phyloP scores from a whole-genome alignment of 78 protist genomes.

The Isochrysis galbana region DNA sequence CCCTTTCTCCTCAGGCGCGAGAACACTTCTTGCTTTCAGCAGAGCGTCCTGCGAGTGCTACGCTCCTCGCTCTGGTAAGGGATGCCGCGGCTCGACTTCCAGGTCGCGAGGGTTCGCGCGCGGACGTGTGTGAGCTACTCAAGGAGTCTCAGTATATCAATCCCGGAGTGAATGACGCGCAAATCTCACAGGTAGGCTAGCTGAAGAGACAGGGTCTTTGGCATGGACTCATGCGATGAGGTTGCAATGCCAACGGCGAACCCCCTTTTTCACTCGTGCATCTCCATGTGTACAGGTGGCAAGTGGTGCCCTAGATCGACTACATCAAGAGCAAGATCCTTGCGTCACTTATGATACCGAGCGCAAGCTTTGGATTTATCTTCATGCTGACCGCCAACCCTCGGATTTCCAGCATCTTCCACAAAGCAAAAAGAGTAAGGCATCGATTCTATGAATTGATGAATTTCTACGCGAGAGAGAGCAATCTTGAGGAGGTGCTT shows the following conservation, averaged over 20 bases:
- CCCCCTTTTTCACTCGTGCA: no score
- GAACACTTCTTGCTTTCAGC: not conserved
- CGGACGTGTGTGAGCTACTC: not conserved
- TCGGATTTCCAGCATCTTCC: not conserved
- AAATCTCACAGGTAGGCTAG: not conserved
- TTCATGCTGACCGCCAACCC: not conserved
- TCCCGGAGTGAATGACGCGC: not conserved
- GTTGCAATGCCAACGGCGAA: no score
- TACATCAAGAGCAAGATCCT: not conserved
- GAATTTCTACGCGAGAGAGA: no score
- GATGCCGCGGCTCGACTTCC: not conserved
- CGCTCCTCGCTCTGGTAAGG: not conserved
- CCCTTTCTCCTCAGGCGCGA: no score
- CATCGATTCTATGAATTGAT: no score
- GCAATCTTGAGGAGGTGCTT: no score
- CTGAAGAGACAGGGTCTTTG: no score
- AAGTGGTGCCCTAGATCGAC: not conserved
- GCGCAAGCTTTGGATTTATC: slow-evolving; percentile 1
- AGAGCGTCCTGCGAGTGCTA: not conserved
- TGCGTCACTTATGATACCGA: not conserved
- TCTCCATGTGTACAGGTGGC: no score
- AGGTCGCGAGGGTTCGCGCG: not conserved
- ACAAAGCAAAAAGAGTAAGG: not conserved
- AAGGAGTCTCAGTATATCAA: not conserved
- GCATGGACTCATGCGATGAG: no score